Conservation (phyloP, 176 grass and related monocot species). For the Triticum dicoccoides region DNA sequence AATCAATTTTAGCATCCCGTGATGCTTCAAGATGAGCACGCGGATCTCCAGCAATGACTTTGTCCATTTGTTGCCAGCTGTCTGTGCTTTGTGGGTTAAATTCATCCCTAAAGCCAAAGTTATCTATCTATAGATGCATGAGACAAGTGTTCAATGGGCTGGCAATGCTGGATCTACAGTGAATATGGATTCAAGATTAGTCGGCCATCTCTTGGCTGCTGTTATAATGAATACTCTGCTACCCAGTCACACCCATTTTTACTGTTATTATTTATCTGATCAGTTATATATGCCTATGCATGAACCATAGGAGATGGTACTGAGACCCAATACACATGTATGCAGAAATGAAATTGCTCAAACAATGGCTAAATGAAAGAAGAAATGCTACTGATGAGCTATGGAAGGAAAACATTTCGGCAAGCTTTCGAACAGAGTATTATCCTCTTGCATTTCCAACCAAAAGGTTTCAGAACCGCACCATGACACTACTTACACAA, state of each 20-base stretch:
- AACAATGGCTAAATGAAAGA: neutral
- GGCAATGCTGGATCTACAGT: neutral
- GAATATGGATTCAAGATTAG: neutral
- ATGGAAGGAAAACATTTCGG: neutral
- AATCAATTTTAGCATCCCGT: neutral
- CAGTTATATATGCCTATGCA: too few relatives aligned
- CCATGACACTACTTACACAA: too few relatives aligned
- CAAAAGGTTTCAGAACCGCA: too few relatives aligned
- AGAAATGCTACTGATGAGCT: neutral
- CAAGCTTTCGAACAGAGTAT: neutral
- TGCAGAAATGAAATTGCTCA: neutral
- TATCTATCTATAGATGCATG: neutral
- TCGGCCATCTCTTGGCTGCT: too few relatives aligned
- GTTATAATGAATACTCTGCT: neutral
- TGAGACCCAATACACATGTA: neutral
- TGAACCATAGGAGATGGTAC: too few relatives aligned
- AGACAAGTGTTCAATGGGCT: neutral
- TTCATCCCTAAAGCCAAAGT: neutral
- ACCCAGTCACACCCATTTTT: neutral
- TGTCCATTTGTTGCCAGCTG: neutral
- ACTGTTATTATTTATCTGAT: neutral
- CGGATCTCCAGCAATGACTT: slow-evolving; percentile 8
- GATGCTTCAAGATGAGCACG: slow-evolving; percentile 13
- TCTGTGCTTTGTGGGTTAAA: neutral
- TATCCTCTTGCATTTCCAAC: too few relatives aligned